phyloP scores from a whole-genome alignment of 306 rosid species.

The Macrotyloma uniflorum region DNA sequence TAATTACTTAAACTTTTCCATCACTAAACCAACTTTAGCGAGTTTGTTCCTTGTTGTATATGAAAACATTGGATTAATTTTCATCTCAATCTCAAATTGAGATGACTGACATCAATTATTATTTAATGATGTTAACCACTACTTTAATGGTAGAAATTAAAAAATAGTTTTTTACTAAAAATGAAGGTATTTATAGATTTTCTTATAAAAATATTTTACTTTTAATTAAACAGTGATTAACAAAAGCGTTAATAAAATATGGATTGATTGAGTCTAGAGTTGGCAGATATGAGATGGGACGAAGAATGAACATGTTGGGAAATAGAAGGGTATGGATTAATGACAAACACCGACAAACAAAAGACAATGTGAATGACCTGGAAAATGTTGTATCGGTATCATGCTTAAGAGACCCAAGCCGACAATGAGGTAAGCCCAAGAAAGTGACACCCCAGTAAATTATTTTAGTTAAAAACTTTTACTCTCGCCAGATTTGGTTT shows the following conservation, averaged over 20 bases:
- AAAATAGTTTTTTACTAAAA: neutral
- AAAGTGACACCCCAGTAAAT: neutral
- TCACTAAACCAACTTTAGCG: neutral
- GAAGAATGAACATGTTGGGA: neutral
- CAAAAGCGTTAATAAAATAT: neutral
- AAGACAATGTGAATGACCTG: constrained; percentile 22
- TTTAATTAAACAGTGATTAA: neutral
- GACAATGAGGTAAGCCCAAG: constrained; percentile 19
- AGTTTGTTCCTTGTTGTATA: no score
- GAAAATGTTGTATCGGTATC: neutral
- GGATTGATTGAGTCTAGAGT: neutral
- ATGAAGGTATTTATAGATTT: neutral
- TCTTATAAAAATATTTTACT: neutral
- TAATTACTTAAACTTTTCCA: neutral
- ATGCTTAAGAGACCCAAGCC: neutral
- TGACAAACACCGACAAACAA: neutral
- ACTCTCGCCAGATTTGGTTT: neutral
- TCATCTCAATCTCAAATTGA: neutral
- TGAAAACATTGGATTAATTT: neutral
- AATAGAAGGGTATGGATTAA: neutral
- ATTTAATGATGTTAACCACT: neutral
- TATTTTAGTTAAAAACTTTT: neutral
- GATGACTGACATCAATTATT: neutral
- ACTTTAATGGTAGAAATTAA: no score
- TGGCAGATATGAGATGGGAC: neutral